phyloP scores from a whole-genome alignment of 441 rosid species.

The Jatropha podagrica region DNA sequence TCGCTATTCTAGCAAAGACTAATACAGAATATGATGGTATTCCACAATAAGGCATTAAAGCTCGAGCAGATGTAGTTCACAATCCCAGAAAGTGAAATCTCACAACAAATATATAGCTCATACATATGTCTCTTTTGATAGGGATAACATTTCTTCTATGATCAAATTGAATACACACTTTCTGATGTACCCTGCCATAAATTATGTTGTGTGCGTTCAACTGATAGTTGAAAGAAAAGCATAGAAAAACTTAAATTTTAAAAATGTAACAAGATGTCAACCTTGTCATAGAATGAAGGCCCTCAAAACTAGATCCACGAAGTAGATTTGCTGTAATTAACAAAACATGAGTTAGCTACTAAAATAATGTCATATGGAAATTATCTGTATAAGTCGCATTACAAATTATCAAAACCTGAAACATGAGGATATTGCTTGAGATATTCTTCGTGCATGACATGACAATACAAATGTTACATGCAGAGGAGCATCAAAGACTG shows the following conservation, averaged over 20 bases:
- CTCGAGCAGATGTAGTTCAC: neutral
- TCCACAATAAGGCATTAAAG: neutral
- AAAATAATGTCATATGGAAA: too few species aligned
- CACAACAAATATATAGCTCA: neutral
- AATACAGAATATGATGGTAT: neutral
- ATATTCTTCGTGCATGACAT: neutral
- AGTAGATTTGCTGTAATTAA: conserved; percentile 46
- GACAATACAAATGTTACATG: neutral
- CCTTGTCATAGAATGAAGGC: conserved; percentile 46
- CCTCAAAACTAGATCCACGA: conserved; percentile 43
- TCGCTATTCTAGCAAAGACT: neutral
- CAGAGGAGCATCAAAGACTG: neutral
- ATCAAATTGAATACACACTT: neutral
- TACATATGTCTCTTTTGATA: neutral
- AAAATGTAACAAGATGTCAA: conserved; percentile 21
- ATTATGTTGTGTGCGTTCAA: neutral
- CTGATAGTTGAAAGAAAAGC: neutral
- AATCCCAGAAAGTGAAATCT: neutral
- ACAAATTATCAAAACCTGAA: neutral
- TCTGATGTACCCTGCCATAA: neutral
- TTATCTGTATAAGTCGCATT: neutral
- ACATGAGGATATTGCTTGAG: neutral
- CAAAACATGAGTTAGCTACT: conserved; percentile 18
- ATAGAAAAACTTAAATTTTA: neutral
- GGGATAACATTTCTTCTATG: neutral